These are phyloP conservation scores for Diaporthe caulivora DNA, from an alignment of 2,329 filamentous ascomycete genomes.

Conservation along the genomic window DNA sequence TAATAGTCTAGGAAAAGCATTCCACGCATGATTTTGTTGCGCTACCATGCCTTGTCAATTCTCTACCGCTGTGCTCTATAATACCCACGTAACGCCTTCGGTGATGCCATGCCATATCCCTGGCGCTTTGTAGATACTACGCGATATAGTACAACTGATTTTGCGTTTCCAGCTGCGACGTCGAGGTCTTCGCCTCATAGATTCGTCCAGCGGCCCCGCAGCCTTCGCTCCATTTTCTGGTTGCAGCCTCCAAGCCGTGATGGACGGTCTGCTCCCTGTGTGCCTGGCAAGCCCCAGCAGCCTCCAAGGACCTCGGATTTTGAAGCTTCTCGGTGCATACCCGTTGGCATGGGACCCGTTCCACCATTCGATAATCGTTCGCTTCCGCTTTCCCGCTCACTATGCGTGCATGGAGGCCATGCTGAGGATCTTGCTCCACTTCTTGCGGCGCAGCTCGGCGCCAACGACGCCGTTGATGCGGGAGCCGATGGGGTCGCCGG, in stretches of 20 bases:
- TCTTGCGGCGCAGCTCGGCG: conserved; percentile 87
- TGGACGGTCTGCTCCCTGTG: too few species aligned
- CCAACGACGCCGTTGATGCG: conserved; percentile 94
- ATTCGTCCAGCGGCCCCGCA: not conserved
- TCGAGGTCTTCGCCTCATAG: not conserved
- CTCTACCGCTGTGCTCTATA: not conserved
- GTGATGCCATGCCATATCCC: not conserved
- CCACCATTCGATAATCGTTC: too few species aligned
- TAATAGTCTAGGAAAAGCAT: not conserved
- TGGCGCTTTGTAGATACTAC: too few species aligned
- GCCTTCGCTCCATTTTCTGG: not conserved
- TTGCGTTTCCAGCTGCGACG: not conserved
- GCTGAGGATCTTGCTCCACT: conserved; percentile 98
- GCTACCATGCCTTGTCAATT: not conserved
- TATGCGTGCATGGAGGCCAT: conserved; percentile 82
- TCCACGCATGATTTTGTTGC: not conserved
- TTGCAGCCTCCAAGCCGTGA: not conserved
- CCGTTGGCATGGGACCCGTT: too few species aligned
- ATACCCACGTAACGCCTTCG: conserved; percentile 2
- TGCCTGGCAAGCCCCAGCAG: not conserved
- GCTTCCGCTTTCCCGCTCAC: too few species aligned
- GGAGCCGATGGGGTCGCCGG: conserved; percentile 93
- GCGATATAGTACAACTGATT: not conserved
- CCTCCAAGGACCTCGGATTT: not conserved
- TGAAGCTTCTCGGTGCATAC: not conserved